Evolutionary conservation across 2,329 filamentous ascomycete genomes (phyloP), one percentile per base, ranked within the genome.

Genomic region (Claviceps arundinis): DNA sequence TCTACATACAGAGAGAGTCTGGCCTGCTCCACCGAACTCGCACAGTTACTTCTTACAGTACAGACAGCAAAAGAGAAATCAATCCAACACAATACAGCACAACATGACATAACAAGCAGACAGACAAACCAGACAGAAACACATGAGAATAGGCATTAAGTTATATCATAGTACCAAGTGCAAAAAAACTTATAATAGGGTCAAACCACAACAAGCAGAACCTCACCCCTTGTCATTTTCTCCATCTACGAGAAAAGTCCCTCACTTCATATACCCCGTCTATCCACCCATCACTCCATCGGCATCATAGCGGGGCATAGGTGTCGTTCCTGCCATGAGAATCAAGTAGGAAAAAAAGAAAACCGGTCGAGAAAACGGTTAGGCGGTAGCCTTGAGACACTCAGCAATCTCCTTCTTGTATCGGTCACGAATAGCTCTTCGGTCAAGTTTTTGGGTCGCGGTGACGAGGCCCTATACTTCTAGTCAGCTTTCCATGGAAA

Each of bases 381-480:
- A 40, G 17, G 14, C 47, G 50, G 56, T 57, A 48, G 56, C 57
- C 65, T 70, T 67, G 50, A 71, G 60, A 52, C 63, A 64, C 44
- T 68, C 66, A n/a, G 69, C 60, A 50, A 82, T 79, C 51, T 80
- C 69, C 60, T 71, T 68, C 59, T 70, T 68, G 61, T 77, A 81
- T 50, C 65, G 68, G 40, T 74, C 71, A 58, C 70, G 72, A 47
- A 81, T 67, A 26, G 66, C 69, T 57, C 73, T 70, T 54, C 78
- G 71, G 67, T 81, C 80, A 43, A 81, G 68, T 65, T 82, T 82
- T 56, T 80, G 75, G 6, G 78, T 82, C n/a, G 76, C 78, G 37
- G 78, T 81, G 34, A 80, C 77, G 30, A 81, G 68, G 2, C 77
- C 77, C 77, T 81, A 52, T n/a, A 19, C 16, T 50, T 11, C 17